phyloP scores from a whole-genome alignment of 177 flowering plant species.

The Vitis hybrid region DNA sequence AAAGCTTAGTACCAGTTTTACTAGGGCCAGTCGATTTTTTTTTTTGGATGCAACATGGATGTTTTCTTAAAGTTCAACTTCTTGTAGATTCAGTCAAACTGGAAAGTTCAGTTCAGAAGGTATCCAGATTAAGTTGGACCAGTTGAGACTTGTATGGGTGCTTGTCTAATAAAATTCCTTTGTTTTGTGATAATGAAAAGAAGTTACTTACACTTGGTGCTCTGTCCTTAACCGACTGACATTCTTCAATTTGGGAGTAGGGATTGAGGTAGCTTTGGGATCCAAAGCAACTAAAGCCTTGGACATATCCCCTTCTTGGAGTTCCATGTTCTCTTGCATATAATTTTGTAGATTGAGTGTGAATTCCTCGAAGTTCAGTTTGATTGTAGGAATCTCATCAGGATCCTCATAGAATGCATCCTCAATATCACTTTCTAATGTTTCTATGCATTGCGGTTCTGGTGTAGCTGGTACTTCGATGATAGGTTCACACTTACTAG shows the following conservation, averaged over 20 bases:
- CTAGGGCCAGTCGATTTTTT: too few species aligned
- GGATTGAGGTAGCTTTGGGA: constrained; percentile 36
- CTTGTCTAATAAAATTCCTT: not conserved
- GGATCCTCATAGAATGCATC: constrained; percentile 36
- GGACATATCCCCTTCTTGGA: constrained; percentile 40
- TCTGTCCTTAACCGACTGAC: constrained; percentile 48
- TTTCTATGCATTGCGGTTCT: constrained; percentile 30
- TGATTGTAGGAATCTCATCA: constrained; percentile 48
- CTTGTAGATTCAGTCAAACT: too few species aligned
- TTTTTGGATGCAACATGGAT: too few species aligned
- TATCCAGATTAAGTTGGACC: too few species aligned
- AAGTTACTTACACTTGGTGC: constrained; percentile 54
- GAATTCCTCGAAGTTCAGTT: constrained; percentile 34
- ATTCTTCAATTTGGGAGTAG: constrained; percentile 46
- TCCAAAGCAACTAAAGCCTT: constrained; percentile 42
- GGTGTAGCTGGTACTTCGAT: constrained; percentile 51
- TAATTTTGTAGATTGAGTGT: constrained; percentile 28
- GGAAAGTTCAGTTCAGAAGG: too few species aligned
- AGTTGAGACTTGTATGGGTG: too few species aligned
- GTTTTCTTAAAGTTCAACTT: too few species aligned
- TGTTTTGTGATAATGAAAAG: constrained; percentile 10
- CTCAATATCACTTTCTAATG: constrained; percentile 41
- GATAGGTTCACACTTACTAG: constrained; percentile 41
- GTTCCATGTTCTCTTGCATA: constrained; percentile 34
- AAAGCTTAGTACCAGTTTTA: too few species aligned